Evolutionary conservation across 2,329 filamentous ascomycete genomes (phyloP), one percentile per base, ranked within the genome.

Genomic region (Alternaria sp.): DNA sequence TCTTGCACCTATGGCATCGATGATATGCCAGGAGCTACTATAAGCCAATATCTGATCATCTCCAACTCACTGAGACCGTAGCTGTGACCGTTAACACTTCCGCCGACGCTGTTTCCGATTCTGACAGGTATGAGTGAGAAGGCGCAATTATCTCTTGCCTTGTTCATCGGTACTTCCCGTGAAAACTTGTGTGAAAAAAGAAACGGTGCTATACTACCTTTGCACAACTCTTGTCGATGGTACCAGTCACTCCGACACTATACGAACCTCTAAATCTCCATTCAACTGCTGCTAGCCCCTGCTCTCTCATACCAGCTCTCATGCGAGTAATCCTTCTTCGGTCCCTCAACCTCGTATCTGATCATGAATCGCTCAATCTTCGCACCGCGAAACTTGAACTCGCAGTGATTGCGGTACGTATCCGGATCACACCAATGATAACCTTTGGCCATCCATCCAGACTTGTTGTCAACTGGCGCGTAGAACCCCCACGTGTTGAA

Each of bases 401-500:
- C 84, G 75, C 92, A 93, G 45, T 82, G 81, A 41, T 91, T 89
- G 57, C 90, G 83, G 71, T 93, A 93, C 65, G 87, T 87, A 70
- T 94, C 91, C 27, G 90, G 84, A 22, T 88, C 84, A 73, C 91
- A 93, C 20, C 92, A 79, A 74, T 94, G 91, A 12, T 87, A 86
- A 0, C 89, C 88, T 66, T 84, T 87, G 0, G 90, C 91, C 43
- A 81, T 78, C 87, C 90, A 92, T 0, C 85, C 79, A 0, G 75
- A 69, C 0, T 74, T 65, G 5, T 74, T 71, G 3, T 75, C 66
- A 5, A 25, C 40, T 25, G 75, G 72, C 11, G 67, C 54, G 22
- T 81, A 60, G 66, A 93, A 91, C 59, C 90, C 85, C n/a, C 93
- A 80, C 64, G 89, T 85, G 69, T 93, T 91, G 76, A 94, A 94